Evolutionary conservation across 1,284 basidiomycete species (phyloP).

Genomic region (Laetiporus sulphureus): DNA sequence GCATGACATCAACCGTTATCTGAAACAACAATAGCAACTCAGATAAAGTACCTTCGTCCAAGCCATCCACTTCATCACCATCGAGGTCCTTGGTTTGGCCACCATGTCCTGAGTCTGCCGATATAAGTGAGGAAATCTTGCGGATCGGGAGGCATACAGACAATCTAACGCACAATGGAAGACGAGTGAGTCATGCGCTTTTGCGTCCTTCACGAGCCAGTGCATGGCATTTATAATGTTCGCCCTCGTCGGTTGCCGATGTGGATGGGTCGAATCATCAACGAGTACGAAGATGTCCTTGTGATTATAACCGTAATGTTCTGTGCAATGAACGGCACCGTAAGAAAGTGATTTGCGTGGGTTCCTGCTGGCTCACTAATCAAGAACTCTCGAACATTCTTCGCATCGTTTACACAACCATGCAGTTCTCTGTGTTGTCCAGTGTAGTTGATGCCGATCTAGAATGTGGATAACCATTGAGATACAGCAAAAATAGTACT

Average conservation of each 20-base stretch:
- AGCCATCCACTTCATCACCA: constrained; percentile 64
- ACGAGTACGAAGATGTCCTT: constrained; percentile 77
- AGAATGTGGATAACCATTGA: not conserved
- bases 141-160: not conserved
- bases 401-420: constrained; percentile 84
- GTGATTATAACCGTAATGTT: constrained; percentile 54
- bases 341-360: too few relatives aligned
- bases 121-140: not conserved
- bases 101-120: constrained; percentile 77
- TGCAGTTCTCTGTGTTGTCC: constrained; percentile 56
- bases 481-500: too few relatives aligned
- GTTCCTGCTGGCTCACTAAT: constrained; percentile 56
- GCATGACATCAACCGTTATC: not conserved
- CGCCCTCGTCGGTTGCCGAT: constrained; percentile 61
- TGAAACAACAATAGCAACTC: not conserved
- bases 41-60: constrained; percentile 45
- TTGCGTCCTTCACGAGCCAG: constrained; percentile 80
- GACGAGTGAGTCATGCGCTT: constrained; percentile 76
- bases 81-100: constrained; percentile 68
- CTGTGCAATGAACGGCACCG: too few relatives aligned
- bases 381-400: constrained; percentile 65
- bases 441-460: constrained; percentile 79
- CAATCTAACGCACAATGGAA: constrained; percentile 65
- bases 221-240: constrained; percentile 84
- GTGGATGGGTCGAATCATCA: constrained; percentile 58